Evolutionary conservation across 495 filamentous ascomycete genomes (phyloP), one percentile per base, ranked within the genome.

Genomic region (Articulospora tetracladia): DNA sequence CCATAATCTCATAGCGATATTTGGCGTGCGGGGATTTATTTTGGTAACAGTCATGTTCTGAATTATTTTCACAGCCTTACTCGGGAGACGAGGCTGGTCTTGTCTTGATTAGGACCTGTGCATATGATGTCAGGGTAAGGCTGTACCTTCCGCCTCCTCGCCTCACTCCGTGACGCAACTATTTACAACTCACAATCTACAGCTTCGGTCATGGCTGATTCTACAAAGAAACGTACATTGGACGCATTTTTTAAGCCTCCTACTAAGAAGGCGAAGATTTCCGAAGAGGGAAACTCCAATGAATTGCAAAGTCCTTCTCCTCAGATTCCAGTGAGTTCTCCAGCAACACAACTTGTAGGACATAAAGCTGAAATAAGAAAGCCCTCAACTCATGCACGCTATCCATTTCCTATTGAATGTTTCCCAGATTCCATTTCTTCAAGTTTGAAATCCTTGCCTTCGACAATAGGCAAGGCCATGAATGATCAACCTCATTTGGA

Each of bases 401-500:
- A 91, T 63, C 86, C 87, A 1, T 83, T 82, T 60, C 76, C 86
- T 32, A 81, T 91, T 41, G 67, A 79, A 10, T 68, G 80, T 30
- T 75, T 90, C 1, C 80, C 84, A 13, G 39, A 32, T 7, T 65
- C 66, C n/a, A 66, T 73, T 30, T 56, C 62, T 28, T 60, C 59
- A 25, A 63, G 55, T 30, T 39, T 72, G 22, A 46, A 27, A 6
- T 69, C 62, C 36, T 58, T 72, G 8, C 78, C 78, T 25, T 68
- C 73, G 22, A 63, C 69, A 19, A 71, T 73, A 50, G 72, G 69
- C 8, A 69, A 63, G 19, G 41, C 50, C 3, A 83, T 89, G 60
- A 80, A 80, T 66, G 77, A 89, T 65, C 81, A 86, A 62, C 78
- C 81, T 0, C 76, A 89, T 63, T 79, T 90, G 0, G 83, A 89